Evolutionary conservation across 768 basidiomycete genomes (phyloP), one percentile per base, ranked within the genome.

Genomic region (Collybia sp.): DNA sequence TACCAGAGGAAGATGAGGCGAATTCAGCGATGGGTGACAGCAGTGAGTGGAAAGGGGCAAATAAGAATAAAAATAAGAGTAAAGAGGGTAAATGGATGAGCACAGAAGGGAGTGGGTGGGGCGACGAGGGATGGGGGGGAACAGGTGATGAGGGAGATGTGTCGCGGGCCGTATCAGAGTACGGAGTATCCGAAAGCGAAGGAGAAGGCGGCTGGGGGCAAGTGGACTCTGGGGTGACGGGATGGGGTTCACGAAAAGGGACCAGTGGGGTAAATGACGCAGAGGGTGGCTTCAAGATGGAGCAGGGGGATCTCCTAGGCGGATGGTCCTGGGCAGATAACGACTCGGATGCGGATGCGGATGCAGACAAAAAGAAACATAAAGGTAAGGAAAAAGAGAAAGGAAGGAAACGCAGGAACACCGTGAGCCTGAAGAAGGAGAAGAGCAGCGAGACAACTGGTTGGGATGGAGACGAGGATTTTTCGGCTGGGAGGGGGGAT

Each of bases 141-240:
- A 69, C 63, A 0, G 71, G 64, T 0, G 66, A 61, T 25, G 74
- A 74, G 13, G 72, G 69, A 13, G 70, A 73, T 45, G 52, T 71
- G 12, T 72, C 71, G 36, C 64, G 65, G 63, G 63, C 63, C 54
- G 65, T 60, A 20, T 71, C 72, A 1, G 72, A 66, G 33, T 62
- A 63, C 8, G 70, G 66, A 5, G 60, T 49, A 11, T 63, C 13
- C 4, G 35, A 37, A n/a, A 18, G 35, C 35, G n/a, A 13, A 37
- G 35, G 61, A 5, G 58, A 63, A 15, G 59, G 59, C 12, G 47
- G 50, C 25, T 63, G 56, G 12, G 51, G 40, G 18, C n/a, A 19
- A 15, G 56, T 49, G 17, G 51, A 48, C n/a, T 34, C 54, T 44
- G 55, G 43, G n/a, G 60, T 55, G 47, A 45, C 50, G 25, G 50